These are phyloP conservation scores for Geopyxis carbonaria DNA, from an alignment of 495 filamentous ascomycete genomes.

Conservation along the genomic window DNA sequence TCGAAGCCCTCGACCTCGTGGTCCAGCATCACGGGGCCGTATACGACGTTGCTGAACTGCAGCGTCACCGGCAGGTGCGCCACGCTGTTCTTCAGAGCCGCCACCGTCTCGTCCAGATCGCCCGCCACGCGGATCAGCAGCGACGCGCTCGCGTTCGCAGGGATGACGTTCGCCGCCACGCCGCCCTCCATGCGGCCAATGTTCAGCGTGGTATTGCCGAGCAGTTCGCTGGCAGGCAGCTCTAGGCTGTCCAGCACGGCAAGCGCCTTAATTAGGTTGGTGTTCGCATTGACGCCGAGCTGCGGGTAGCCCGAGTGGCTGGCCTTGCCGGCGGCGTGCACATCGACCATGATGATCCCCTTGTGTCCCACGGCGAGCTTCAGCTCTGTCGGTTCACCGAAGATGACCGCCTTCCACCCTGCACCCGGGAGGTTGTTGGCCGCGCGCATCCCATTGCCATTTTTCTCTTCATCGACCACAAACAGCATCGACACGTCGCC, in stretches of 20 bases:
- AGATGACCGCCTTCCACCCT: constrained; percentile 54
- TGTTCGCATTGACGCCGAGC: constrained; percentile 65
- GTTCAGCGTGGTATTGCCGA: constrained; percentile 76
- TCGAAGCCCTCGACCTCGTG: constrained; percentile 72
- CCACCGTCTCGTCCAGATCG: constrained; percentile 37
- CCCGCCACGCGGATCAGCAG: constrained; percentile 64
- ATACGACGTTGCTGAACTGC: constrained; percentile 38
- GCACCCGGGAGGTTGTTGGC: constrained; percentile 34
- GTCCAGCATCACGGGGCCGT: constrained; percentile 60
- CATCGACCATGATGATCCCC: constrained; percentile 46
- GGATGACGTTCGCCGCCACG: constrained; percentile 77
- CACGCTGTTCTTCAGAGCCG: constrained; percentile 43
- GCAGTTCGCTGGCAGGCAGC: constrained; percentile 55
- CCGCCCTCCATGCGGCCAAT: constrained; percentile 63
- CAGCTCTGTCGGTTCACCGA: constrained; percentile 79
- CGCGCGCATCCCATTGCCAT: constrained; percentile 67
- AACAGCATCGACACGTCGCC: constrained; percentile 56
- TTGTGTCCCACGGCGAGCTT: constrained; percentile 83
- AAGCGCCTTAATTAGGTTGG: constrained; percentile 52
- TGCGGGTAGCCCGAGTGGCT: constrained; percentile 82
- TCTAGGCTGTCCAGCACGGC: constrained; percentile 43
- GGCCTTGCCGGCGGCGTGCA: constrained; percentile 55
- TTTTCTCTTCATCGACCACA: constrained; percentile 74
- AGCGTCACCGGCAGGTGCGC: constrained; percentile 39
- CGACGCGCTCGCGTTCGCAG: constrained; percentile 47